Conservation (phyloP, 805 yeast genomes). For the Ogataea corticis region DNA sequence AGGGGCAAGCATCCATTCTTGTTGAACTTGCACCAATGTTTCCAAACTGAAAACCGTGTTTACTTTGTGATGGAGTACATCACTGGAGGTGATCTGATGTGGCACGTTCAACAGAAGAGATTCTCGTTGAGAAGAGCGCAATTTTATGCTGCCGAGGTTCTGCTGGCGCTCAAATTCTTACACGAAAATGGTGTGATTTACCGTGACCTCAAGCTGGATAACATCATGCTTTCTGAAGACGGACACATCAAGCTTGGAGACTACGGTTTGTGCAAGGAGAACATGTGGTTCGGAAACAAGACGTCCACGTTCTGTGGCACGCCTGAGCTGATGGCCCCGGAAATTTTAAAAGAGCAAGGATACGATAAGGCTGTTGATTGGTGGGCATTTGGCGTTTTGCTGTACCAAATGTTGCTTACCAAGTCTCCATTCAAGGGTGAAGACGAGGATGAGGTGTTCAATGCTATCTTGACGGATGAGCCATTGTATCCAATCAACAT, state of each 20-base stretch:
- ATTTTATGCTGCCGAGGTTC: conserved; percentile 95
- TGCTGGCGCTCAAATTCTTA: conserved; percentile 85
- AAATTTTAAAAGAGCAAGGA: conserved; percentile 87
- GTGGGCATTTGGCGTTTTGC: conserved; percentile 99
- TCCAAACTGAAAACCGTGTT: conserved; percentile 96
- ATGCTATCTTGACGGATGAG: conserved; percentile 94
- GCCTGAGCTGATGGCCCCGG: conserved; percentile 99
- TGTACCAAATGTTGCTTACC: conserved; percentile 94
- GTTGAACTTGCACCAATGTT: conserved; percentile 87
- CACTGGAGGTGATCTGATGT: conserved; percentile 98
- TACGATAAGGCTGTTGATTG: conserved; percentile 96
- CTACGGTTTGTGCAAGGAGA: conserved; percentile 95
- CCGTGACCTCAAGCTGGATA: conserved; percentile 94
- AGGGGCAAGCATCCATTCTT: conserved; percentile 90
- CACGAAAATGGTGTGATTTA: conserved; percentile 96
- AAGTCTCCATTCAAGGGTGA: conserved; percentile 98
- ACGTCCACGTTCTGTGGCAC: conserved; percentile 98
- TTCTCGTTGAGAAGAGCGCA: conserved; percentile 91
- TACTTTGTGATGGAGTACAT: conserved; percentile 98
- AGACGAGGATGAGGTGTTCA: conserved; percentile 83
- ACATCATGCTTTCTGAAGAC: conserved; percentile 80
- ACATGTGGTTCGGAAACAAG: conserved; percentile 60
- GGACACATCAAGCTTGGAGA: conserved; percentile 98
- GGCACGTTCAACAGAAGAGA: conserved; percentile 95
- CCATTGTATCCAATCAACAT: conserved; percentile 95